Base-by-base conservation (phyloP, 148 eudicot species). In the Gaultheria prostrata region DNA sequence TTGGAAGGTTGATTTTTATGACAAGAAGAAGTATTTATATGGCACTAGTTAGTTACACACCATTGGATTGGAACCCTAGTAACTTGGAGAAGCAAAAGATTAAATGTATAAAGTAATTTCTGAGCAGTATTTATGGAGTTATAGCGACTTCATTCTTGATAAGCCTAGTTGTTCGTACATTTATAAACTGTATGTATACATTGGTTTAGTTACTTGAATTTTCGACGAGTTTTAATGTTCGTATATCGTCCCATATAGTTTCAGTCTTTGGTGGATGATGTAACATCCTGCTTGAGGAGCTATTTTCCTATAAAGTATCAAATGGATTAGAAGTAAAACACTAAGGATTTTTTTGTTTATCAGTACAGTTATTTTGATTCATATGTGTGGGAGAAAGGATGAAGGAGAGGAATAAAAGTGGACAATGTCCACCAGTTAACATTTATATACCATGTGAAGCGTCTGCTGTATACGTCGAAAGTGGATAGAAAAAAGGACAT, bases 11-110 rank as follows among this genome's bases (percentile, higher is more conserved):
- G 20, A 35, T 73, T 39, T 17, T 13, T 12, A 3, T 26, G 35
- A 13, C 32, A 14, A 30, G 39, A 12, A 8, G 73, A 69, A 39
- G 73, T 69, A 13, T 69, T 69, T 71, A 15, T 30, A 10, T 73
- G 77, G 13, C 15, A 73, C 26, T 35, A 43, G 77, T 43, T 21
- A 73, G 21, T 43, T 43, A 21, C 43, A 9, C 28, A 39, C 21
- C 48, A 43, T 43, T 43, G 3, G 77, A 43, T 73, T 43, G 3
- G 51, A 73, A 73, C 30, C 77, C 77, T 43, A 9, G 51, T 26
- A 73, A 73, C 49, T 73, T 20, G 26, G 49, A 73, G 77, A 73
- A n/a, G 77, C 77, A 20, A 43, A 73, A 43, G 50, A 18, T 18
- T 9, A 28, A 73, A 73, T 20, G 20, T 73, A 8, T 9, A 20